Percentiles rank a stretch among this genome's conserved stretches.
Evolutionary conservation across 805 yeast genomes (phyloP).

Genomic region (Kluyveromyces aestuarii): DNA sequence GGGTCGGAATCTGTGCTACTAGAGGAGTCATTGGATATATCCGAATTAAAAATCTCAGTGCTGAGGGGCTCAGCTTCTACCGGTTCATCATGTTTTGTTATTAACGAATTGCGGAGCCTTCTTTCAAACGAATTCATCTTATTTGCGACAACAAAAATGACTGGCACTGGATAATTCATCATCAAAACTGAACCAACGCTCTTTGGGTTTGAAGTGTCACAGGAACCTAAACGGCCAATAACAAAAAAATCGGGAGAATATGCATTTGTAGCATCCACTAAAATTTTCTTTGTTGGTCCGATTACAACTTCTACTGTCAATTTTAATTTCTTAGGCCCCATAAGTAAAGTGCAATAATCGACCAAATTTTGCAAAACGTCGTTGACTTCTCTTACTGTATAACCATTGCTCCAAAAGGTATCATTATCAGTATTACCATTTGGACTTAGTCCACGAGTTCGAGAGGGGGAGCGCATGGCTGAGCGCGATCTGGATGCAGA

Average conservation of each 20-base stretch:
- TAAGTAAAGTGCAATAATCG: constrained; percentile 14
- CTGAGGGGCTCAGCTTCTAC: neutral
- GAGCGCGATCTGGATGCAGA: constrained; percentile 8
- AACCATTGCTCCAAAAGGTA: constrained; percentile 25
- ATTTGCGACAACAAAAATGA: constrained; percentile 22
- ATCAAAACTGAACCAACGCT: constrained; percentile 19
- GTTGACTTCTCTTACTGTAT: constrained; percentile 16
- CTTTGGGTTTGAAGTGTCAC: constrained; percentile 20
- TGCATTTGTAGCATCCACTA: constrained; percentile 24
- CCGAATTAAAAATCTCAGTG: neutral
- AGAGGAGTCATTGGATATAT: neutral
- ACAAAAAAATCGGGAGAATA: constrained; percentile 27
- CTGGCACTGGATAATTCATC: constrained; percentile 22
- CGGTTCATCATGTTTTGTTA: neutral
- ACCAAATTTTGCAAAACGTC: constrained; percentile 16
- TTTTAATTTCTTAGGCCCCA: constrained; percentile 19
- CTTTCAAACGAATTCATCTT: constrained; percentile 22
- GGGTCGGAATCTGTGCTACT: neutral
- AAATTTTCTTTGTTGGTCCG: constrained; percentile 18
- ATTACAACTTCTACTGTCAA: constrained; percentile 27
- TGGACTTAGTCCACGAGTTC: constrained; percentile 1
- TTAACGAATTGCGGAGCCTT: constrained; percentile 6
- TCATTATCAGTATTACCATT: constrained; percentile 5
- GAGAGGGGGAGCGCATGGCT: constrained; percentile 8
- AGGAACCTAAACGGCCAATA: neutral